Evolutionary conservation across 768 basidiomycete species (phyloP).

Genomic region (Suillus variegatus): DNA sequence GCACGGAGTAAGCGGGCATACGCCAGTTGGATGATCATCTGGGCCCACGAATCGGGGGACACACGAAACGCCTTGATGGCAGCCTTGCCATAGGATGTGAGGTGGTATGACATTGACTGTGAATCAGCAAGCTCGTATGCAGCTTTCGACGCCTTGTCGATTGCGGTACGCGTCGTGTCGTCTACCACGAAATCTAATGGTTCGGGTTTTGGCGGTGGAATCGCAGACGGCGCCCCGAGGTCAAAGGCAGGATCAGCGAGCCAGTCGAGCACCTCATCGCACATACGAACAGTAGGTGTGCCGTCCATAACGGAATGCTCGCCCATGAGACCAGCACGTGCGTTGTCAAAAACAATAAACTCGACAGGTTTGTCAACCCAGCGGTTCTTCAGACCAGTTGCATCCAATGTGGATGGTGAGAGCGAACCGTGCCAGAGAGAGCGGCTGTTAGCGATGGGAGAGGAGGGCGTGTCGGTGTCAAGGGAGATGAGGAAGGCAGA

Average conservation of each 20-base stretch:
- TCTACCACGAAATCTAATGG: conserved; percentile 58
- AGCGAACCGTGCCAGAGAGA: conserved; percentile 64
- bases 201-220: conserved; percentile 34
- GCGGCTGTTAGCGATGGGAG: conserved; percentile 64
- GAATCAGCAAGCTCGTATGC: conserved; percentile 59
- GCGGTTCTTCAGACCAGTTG: conserved; percentile 64
- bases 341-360: conserved; percentile 84
- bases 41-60: conserved; percentile 95
- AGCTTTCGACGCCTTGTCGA: conserved; percentile 54
- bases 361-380: conserved; percentile 93
- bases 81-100: conserved; percentile 81
- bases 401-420: conserved; percentile 15
- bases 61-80: conserved; percentile 84
- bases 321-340: conserved; percentile 83
- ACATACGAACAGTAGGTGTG: conserved; percentile 75
- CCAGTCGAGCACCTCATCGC: conserved; percentile 65
- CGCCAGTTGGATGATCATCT: conserved; percentile 89
- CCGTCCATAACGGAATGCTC: conserved; percentile 94
- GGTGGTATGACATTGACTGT: conserved; percentile 62
- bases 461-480: conserved; percentile 51
- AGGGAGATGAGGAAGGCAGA: conserved; percentile 85
- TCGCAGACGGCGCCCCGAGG: conserved; percentile 41
- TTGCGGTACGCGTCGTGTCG: conserved; percentile 44
- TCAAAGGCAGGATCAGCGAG: conserved; percentile 66
- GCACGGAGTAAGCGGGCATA: conserved; percentile 63